These are phyloP conservation scores for Sechiopsis laciniata DNA, from an alignment of 306 rosid genomes.

Conservation along the genomic window DNA sequence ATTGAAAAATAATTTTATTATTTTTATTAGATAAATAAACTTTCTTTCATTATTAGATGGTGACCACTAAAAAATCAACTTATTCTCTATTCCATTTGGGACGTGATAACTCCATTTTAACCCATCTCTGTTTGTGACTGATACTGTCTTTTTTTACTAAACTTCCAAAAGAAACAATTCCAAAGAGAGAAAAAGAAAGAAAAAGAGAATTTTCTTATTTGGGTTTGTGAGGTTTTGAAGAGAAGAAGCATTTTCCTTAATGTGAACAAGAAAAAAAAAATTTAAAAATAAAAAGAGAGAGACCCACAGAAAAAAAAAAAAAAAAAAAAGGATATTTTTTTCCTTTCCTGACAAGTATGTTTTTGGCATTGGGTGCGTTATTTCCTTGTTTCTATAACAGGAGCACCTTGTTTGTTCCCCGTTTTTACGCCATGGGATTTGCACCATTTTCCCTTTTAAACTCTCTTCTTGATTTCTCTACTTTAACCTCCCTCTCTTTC, in stretches of 20 bases:
- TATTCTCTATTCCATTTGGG: neutral
- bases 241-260: too few relatives aligned
- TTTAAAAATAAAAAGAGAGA: neutral
- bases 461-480: neutral
- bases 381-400: constrained; percentile 10
- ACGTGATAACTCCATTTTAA: neutral
- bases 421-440: constrained; percentile 8
- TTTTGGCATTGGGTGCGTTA: constrained; percentile 1
- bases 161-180: neutral
- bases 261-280: neutral
- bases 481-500: neutral
- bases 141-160: neutral
- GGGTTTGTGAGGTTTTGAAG: neutral
- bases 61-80: too few relatives aligned
- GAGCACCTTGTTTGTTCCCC: constrained; percentile 15
- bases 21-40: too few relatives aligned
- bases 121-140: neutral
- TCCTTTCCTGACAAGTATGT: neutral
- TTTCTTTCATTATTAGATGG: too few relatives aligned
- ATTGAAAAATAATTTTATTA: too few relatives aligned
- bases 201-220: neutral
- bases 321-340: too few relatives aligned
- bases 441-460: neutral
- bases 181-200: neutral
- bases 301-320: neutral